Conservation (phyloP, 164 flowering plant genomes). For the Brasenia schreberi region DNA sequence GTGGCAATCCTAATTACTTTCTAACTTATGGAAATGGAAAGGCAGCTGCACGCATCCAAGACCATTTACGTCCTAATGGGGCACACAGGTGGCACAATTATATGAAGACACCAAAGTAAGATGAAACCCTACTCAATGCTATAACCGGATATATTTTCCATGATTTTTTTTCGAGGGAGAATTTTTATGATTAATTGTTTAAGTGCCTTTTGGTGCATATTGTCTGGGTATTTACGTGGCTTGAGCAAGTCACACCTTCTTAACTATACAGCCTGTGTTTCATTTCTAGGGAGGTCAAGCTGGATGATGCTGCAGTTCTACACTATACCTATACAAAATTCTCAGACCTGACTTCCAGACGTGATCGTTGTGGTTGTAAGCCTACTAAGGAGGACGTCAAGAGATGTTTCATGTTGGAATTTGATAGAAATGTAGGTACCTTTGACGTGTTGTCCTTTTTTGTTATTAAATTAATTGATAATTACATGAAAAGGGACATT, state of each 20-base stretch:
- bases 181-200: background rate
- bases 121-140: background rate
- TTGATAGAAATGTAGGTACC: slow-evolving; percentile 83
- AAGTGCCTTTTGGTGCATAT: background rate
- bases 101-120: background rate
- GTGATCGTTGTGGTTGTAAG: slow-evolving; percentile 95
- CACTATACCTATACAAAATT: slow-evolving; percentile 86
- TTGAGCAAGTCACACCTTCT: too few species aligned
- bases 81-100: slow-evolving; percentile 99
- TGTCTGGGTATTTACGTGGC: background rate
- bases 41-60: slow-evolving; percentile 88
- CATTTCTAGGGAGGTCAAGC: slow-evolving; percentile 64
- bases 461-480: too few species aligned
- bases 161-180: background rate
- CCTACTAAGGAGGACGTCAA: slow-evolving; percentile 95
- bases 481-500: too few species aligned
- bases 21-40: slow-evolving; percentile 97
- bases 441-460: too few species aligned
- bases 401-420: slow-evolving; percentile 95
- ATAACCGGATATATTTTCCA: background rate
- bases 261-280: background rate
- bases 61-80: slow-evolving; percentile 97
- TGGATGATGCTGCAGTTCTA: slow-evolving; percentile 92
- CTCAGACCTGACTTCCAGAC: slow-evolving; percentile 95
- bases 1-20: slow-evolving; percentile 93